Evolutionary conservation across 257 asterid species (phyloP).

Genomic region (Apocynum venetum): DNA sequence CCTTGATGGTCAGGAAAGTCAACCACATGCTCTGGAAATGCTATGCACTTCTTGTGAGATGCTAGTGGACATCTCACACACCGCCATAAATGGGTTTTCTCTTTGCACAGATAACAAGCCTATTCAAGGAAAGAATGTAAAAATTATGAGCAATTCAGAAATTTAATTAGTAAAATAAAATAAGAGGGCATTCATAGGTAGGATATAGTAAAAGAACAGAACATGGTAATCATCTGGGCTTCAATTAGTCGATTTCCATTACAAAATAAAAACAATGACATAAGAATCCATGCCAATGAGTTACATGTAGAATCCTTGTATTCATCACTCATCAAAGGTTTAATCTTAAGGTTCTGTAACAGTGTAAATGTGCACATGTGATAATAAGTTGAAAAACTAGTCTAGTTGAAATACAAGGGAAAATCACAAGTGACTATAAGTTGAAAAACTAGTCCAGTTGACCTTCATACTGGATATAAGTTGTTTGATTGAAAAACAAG

Average conservation of each 20-base stretch:
- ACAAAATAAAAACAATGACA: not conserved
- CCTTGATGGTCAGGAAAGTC: constrained; percentile 55
- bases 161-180: not conserved
- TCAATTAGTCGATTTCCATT: not conserved
- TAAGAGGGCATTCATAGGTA: not conserved
- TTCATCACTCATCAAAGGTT: not conserved
- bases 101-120: constrained; percentile 82
- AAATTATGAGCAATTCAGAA: constrained; percentile 11
- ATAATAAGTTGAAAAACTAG: not conserved
- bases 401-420: not conserved
- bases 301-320: not conserved
- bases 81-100: constrained; percentile 62
- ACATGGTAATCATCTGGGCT: not conserved
- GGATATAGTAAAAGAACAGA: not conserved
- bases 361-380: not conserved
- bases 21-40: constrained; percentile 72
- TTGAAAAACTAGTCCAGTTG: not conserved
- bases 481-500: not conserved
- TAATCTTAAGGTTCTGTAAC: not conserved
- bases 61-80: constrained; percentile 75
- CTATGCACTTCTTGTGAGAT: constrained; percentile 69
- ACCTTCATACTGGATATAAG: not conserved
- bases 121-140: constrained; percentile 31
- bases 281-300: not conserved
- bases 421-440: not conserved